phyloP scores from a whole-genome alignment of 371 early-diverging fungal genomes.

The Furculomyces boomerangus region DNA sequence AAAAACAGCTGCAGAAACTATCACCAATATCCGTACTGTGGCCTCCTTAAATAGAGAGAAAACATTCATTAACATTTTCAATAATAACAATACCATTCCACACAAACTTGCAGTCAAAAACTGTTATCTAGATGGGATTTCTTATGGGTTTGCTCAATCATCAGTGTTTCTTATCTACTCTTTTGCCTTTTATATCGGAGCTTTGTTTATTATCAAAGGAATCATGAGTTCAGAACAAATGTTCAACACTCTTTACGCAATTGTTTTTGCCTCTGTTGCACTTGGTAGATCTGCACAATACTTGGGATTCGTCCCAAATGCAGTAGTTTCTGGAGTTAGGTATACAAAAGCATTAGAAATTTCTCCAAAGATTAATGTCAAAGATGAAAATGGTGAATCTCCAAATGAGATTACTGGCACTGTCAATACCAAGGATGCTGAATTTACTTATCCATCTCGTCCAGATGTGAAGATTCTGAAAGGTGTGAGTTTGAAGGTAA shows the following conservation, averaged over 20 bases:
- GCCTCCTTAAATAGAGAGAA: constrained; percentile 57
- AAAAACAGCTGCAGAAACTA: constrained; percentile 42
- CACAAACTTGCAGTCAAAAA: constrained; percentile 35
- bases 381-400: constrained; percentile 6
- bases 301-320: constrained; percentile 10
- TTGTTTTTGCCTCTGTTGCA: constrained; percentile 41
- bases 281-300: constrained; percentile 13
- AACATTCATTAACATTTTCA: constrained; percentile 37
- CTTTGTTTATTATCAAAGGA: constrained; percentile 12
- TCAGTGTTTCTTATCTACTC: constrained; percentile 15
- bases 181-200: constrained; percentile 16
- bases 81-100: constrained; percentile 35
- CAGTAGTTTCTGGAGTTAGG: constrained; percentile 9
- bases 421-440: constrained; percentile 19
- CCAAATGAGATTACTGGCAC: constrained; percentile 28
- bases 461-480: constrained; percentile 45
- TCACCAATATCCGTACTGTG: constrained; percentile 74
- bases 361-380: background rate
- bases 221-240: constrained; percentile 24
- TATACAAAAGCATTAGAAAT: background rate
- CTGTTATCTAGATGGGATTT: constrained; percentile 34
- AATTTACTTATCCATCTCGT: constrained; percentile 53
- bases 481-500: constrained; percentile 33
- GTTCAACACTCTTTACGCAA: constrained; percentile 43
- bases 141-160: constrained; percentile 41